Evolutionary conservation across 1,284 basidiomycete species (phyloP).

Genomic region (Athelia sp.): DNA sequence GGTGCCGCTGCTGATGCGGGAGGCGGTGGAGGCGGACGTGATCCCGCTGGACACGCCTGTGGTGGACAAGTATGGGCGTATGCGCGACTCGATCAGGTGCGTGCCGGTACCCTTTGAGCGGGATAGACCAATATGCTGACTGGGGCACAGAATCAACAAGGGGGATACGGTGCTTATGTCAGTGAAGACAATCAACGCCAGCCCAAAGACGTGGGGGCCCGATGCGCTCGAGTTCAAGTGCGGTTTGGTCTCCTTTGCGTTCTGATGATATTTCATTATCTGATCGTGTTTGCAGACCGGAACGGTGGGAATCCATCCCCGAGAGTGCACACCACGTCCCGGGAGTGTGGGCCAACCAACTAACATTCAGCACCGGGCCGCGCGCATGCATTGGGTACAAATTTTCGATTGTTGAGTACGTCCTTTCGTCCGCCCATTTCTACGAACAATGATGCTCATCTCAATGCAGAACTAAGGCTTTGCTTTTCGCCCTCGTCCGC

Average conservation of each 20-base stretch:
- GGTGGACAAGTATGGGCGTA: conserved; percentile 13
- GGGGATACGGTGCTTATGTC: not conserved
- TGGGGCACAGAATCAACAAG: not conserved
- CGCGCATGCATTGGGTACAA: conserved; percentile 55
- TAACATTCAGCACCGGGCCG: conserved; percentile 52
- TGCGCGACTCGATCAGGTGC: conserved; percentile 13
- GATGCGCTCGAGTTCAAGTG: conserved; percentile 24
- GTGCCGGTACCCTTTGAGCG: conserved; percentile 1
- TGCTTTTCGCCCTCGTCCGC: conserved; percentile 33
- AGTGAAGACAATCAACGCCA: conserved; percentile 2
- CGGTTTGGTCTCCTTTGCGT: conserved; percentile 11
- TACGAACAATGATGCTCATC: not conserved
- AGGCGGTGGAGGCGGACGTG: conserved; percentile 16
- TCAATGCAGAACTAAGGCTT: conserved; percentile 26
- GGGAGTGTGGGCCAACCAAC: conserved; percentile 45
- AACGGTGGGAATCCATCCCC: conserved; percentile 14
- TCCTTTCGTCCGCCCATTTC: conserved; percentile 5
- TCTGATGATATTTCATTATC: not conserved
- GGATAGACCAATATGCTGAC: not conserved
- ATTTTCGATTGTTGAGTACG: conserved; percentile 50
- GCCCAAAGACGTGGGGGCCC: conserved; percentile 21
- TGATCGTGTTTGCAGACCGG: conserved; percentile 9
- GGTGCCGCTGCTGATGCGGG: conserved; percentile 13
- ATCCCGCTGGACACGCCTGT: conserved; percentile 19
- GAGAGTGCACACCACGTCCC: conserved; percentile 28